phyloP scores from a whole-genome alignment of 768 basidiomycete species.

The Kwoniella newhampshirensis region DNA sequence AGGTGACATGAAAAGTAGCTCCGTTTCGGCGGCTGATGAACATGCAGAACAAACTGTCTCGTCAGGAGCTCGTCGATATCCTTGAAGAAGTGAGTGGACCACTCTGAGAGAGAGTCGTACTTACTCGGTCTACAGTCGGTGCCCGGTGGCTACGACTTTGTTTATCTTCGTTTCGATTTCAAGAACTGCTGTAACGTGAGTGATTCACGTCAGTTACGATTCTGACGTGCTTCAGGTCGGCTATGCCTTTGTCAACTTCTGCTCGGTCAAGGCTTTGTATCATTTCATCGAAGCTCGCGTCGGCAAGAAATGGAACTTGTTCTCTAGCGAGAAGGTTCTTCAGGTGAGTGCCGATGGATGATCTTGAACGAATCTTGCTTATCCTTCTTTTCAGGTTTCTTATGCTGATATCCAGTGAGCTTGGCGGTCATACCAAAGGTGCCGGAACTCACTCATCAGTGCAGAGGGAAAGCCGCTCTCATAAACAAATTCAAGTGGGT shows the following conservation, averaged over 20 bases:
- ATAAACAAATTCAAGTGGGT: slow-evolving; percentile 50
- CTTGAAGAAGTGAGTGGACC: slow-evolving; percentile 42
- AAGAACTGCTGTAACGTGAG: slow-evolving; percentile 50
- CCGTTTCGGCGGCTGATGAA: background rate
- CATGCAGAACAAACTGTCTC: slow-evolving; percentile 48
- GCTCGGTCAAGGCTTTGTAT: slow-evolving; percentile 33
- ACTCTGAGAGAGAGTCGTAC: slow-evolving; percentile 1
- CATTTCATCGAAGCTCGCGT: slow-evolving; percentile 43
- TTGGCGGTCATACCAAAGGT: background rate
- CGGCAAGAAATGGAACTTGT: slow-evolving; percentile 50
- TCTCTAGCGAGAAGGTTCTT: slow-evolving; percentile 51
- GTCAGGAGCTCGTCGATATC: slow-evolving; percentile 46
- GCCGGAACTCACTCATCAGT: background rate
- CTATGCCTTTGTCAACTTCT: slow-evolving; percentile 53
- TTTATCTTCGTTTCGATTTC: slow-evolving; percentile 53
- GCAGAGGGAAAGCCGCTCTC: slow-evolving; percentile 44
- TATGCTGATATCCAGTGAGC: slow-evolving; percentile 52
- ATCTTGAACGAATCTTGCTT: slow-evolving; percentile 5
- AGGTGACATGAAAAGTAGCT: too few species aligned
- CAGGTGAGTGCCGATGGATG: slow-evolving; percentile 32
- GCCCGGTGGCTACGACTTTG: slow-evolving; percentile 49
- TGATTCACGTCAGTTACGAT: background rate
- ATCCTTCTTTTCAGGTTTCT: slow-evolving; percentile 30
- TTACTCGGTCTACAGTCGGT: slow-evolving; percentile 34
- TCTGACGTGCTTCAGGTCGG: slow-evolving; percentile 35